These are phyloP conservation scores for Cairneyella variabilis DNA, from an alignment of 495 filamentous ascomycete species.

Conservation along the genomic window DNA sequence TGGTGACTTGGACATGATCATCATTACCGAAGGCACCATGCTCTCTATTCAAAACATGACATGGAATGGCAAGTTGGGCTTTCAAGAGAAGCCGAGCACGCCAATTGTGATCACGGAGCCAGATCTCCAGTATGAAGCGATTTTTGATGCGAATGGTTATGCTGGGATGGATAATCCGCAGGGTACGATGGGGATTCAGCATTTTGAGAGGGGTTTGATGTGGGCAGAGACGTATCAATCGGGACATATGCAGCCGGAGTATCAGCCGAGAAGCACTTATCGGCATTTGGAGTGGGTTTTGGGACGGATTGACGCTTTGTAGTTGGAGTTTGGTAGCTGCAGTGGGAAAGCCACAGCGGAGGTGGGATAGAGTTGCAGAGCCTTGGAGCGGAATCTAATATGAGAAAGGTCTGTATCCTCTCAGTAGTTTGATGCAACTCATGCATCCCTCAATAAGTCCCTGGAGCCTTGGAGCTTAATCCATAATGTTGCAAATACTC, in stretches of 20 bases:
- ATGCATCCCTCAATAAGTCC: too few species aligned
- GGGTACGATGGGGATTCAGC: slow-evolving; percentile 32
- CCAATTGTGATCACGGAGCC: not conserved
- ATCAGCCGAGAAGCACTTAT: slow-evolving; percentile 51
- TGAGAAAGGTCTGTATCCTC: too few species aligned
- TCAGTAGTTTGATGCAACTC: too few species aligned
- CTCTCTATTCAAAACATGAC: slow-evolving; percentile 66
- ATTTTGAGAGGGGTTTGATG: slow-evolving; percentile 32
- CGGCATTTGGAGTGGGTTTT: slow-evolving; percentile 57
- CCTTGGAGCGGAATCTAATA: too few species aligned
- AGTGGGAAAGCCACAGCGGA: too few species aligned
- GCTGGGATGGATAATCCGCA: slow-evolving; percentile 25
- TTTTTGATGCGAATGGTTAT: slow-evolving; percentile 31
- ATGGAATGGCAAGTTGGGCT: slow-evolving; percentile 61
- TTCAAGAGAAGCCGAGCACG: slow-evolving; percentile 20
- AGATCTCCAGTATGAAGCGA: slow-evolving; percentile 1
- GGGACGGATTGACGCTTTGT: slow-evolving; percentile 39
- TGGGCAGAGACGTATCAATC: slow-evolving; percentile 44
- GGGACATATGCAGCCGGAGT: slow-evolving; percentile 56
- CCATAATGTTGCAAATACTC: too few species aligned
- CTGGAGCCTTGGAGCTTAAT: too few species aligned
- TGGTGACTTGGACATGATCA: slow-evolving; percentile 57
- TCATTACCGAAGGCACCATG: slow-evolving; percentile 59
- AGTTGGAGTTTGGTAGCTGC: too few species aligned
- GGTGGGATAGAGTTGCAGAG: too few species aligned